Percentiles rank a stretch among this genome's conserved stretches.
These are phyloP conservation scores for Silene vulgaris DNA, from an alignment of 179 eudicot species.

Conservation along the genomic window DNA sequence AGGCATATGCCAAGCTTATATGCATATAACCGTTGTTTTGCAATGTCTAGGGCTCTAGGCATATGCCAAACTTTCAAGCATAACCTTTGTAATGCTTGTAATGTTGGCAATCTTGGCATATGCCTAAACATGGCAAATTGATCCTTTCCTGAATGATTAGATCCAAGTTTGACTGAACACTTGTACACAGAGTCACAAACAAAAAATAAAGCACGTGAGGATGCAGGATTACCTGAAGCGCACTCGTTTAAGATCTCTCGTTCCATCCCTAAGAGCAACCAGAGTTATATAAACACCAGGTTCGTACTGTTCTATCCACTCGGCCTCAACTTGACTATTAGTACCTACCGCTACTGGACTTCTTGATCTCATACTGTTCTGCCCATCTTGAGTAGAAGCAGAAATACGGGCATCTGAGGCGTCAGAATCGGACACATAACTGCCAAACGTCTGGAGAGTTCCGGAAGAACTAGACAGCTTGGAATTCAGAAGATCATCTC, in stretches of 20 bases:
- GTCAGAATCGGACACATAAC: slow-evolving; percentile 48
- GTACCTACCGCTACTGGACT: slow-evolving; percentile 35
- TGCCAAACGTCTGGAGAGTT: slow-evolving; percentile 33
- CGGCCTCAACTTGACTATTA: slow-evolving; percentile 74
- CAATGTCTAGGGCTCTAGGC: background rate
- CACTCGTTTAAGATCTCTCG: slow-evolving; percentile 93
- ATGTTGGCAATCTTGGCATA: background rate
- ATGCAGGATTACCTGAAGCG: slow-evolving; percentile 74
- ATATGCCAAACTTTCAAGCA: background rate
- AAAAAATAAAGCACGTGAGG: background rate
- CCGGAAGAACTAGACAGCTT: slow-evolving; percentile 40
- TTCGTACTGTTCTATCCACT: slow-evolving; percentile 98
- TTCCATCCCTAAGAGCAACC: slow-evolving; percentile 84
- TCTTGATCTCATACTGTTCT: slow-evolving; percentile 40
- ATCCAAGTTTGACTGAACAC: background rate
- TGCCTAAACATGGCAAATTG: background rate
- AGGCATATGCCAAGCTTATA: background rate
- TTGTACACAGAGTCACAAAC: background rate
- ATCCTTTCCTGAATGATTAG: background rate
- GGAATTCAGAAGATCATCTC: slow-evolving; percentile 35
- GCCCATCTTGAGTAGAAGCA: slow-evolving; percentile 45
- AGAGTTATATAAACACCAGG: slow-evolving; percentile 95
- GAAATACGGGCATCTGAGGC: slow-evolving; percentile 38
- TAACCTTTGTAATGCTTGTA: background rate
- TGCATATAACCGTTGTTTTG: background rate